Evolutionary conservation across 2,329 filamentous ascomycete species (phyloP).

Genomic region (Plenodomus biglobosus): DNA sequence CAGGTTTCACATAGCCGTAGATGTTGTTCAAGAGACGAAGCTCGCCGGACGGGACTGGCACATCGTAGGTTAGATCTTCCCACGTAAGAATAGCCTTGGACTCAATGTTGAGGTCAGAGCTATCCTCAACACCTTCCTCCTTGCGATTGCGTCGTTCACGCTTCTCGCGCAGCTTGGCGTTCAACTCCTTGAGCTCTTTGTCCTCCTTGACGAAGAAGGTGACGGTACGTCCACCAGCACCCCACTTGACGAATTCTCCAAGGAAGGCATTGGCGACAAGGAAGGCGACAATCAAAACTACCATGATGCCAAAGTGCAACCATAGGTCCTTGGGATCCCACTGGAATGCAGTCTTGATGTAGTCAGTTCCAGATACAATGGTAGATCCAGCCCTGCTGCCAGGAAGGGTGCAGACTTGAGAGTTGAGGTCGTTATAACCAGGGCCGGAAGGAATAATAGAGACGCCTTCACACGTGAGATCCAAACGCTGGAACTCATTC

Average conservation of each 20-base stretch:
- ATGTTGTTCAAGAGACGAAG: conserved; percentile 60
- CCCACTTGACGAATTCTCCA: conserved; percentile 76
- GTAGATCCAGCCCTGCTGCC: conserved; percentile 68
- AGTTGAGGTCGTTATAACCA: conserved; percentile 67
- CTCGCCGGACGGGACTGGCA: conserved; percentile 65
- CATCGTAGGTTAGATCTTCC: conserved; percentile 62
- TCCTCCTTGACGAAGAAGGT: conserved; percentile 75
- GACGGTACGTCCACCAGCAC: conserved; percentile 77
- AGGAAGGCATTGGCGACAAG: conserved; percentile 70
- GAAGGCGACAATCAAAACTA: conserved; percentile 75
- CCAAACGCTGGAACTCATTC: conserved; percentile 75
- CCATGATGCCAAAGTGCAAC: conserved; percentile 66
- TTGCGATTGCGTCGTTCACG: conserved; percentile 55
- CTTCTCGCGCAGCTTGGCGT: conserved; percentile 63
- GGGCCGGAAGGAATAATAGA: conserved; percentile 72
- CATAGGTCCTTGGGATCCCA: conserved; percentile 71
- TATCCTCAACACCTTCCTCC: conserved; percentile 45
- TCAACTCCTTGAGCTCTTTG: conserved; percentile 66
- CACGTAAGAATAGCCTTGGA: conserved; percentile 61
- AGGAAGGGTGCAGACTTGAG: conserved; percentile 79
- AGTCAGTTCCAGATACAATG: conserved; percentile 65
- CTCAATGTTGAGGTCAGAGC: conserved; percentile 53
- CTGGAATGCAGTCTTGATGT: conserved; percentile 68
- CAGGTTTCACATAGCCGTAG: conserved; percentile 59
- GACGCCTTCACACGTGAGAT: conserved; percentile 67